Conservation (phyloP, 495 filamentous ascomycete species). For the Daldinia bambusicola region DNA sequence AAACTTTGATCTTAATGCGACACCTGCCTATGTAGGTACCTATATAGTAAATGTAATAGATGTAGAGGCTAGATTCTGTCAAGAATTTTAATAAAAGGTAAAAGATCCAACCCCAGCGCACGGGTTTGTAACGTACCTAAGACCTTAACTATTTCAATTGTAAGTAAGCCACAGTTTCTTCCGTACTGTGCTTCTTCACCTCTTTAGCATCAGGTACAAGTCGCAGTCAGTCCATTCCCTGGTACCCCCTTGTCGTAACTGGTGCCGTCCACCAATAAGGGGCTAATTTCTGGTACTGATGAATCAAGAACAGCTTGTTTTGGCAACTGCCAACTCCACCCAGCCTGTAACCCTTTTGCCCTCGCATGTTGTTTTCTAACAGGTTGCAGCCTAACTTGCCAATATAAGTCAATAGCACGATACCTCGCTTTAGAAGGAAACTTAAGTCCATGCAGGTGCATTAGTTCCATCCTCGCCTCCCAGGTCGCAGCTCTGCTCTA, state of each 20-base stretch:
- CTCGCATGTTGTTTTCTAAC: constrained; percentile 22
- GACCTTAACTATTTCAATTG: no score
- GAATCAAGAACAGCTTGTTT: constrained; percentile 39
- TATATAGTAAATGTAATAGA: neutral
- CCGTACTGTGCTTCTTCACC: constrained; percentile 6
- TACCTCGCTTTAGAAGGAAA: constrained; percentile 26
- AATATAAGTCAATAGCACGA: constrained; percentile 11
- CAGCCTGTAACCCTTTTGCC: constrained; percentile 6
- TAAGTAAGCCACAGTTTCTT: constrained; percentile 17
- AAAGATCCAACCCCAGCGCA: constrained; percentile 4
- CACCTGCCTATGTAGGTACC: neutral
- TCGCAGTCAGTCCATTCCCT: constrained; percentile 15
- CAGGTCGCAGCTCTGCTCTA: constrained; percentile 21
- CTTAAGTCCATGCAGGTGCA: constrained; percentile 19
- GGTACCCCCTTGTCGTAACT: constrained; percentile 21
- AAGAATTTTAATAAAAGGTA: constrained; percentile 22
- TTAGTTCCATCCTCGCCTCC: constrained; percentile 27
- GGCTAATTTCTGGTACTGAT: constrained; percentile 26
- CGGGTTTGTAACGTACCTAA: no score
- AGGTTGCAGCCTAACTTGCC: neutral
- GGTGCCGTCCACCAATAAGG: constrained; percentile 30
- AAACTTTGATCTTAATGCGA: constrained; percentile 28
- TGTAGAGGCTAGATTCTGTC: constrained; percentile 30
- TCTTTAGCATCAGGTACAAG: constrained; percentile 9
- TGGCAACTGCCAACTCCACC: constrained; percentile 30